These are phyloP conservation scores for Filobasidium floriforme DNA, from an alignment of 768 basidiomycete genomes.

Conservation along the genomic window DNA sequence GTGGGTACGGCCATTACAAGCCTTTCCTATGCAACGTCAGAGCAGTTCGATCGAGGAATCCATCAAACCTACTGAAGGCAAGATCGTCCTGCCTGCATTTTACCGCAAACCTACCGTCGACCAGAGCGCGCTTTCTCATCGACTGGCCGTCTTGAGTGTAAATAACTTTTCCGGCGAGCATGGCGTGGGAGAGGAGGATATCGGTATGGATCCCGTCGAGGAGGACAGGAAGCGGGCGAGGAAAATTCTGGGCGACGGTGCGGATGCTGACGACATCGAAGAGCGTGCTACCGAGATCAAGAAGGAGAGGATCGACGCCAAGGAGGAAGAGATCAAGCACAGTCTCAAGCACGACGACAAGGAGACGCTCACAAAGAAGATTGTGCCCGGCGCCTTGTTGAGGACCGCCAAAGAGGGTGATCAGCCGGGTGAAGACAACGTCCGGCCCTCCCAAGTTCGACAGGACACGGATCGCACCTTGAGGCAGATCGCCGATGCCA, in stretches of 20 bases:
- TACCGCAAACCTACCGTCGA: slow-evolving; percentile 12
- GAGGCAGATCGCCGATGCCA: background rate
- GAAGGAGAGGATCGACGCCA: slow-evolving; percentile 5
- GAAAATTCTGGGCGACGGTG: background rate
- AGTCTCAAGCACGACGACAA: slow-evolving; percentile 9
- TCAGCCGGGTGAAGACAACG: slow-evolving; percentile 10
- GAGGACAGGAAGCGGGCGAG: slow-evolving; percentile 2
- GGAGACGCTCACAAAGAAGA: slow-evolving; percentile 6
- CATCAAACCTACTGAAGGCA: slow-evolving; percentile 6
- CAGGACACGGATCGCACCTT: background rate
- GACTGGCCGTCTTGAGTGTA: slow-evolving; percentile 22
- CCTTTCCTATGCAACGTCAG: background rate
- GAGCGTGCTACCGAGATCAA: slow-evolving; percentile 5
- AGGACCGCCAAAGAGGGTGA: slow-evolving; percentile 10
- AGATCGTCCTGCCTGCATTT: slow-evolving; percentile 18
- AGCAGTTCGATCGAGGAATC: slow-evolving; percentile 7
- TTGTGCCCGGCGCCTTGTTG: slow-evolving; percentile 11
- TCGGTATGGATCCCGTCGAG: slow-evolving; percentile 6
- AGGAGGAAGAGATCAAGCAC: slow-evolving; percentile 19
- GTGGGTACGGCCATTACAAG: slow-evolving; percentile 16
- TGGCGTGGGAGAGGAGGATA: slow-evolving; percentile 14
- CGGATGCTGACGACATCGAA: slow-evolving; percentile 11
- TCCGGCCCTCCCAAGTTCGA: background rate
- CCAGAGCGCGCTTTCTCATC: slow-evolving; percentile 16
- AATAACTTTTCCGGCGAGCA: slow-evolving; percentile 18